Percentiles rank a stretch among this genome's conserved stretches.
These are phyloP conservation scores for Gossypium stocksii DNA, from an alignment of 345 rosid genomes.

Conservation along the genomic window DNA sequence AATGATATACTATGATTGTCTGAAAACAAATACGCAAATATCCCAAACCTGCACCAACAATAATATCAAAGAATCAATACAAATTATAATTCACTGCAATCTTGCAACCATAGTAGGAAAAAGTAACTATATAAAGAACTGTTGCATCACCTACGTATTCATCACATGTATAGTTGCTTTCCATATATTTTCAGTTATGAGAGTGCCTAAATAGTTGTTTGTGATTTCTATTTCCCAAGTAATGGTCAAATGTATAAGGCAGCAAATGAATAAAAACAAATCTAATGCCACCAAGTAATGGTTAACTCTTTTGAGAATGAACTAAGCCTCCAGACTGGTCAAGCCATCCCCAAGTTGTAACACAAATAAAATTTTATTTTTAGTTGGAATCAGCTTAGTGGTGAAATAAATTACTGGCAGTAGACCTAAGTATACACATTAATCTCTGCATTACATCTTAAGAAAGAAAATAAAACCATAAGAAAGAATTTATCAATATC, in stretches of 20 bases:
- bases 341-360: neutral
- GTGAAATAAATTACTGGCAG: neutral
- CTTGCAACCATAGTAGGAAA: neutral
- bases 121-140: neutral
- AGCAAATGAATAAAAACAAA: neutral
- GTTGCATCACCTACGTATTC: neutral
- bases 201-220: neutral
- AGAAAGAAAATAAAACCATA: neutral
- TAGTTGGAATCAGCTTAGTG: neutral
- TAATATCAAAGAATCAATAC: slow-evolving; percentile 4
- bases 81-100: slow-evolving; percentile 5
- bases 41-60: slow-evolving; percentile 41
- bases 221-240: slow-evolving; percentile 3
- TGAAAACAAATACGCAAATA: slow-evolving; percentile 37
- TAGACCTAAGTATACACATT: neutral
- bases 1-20: slow-evolving; percentile 40
- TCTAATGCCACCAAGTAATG: neutral
- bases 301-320: neutral
- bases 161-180: neutral
- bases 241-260: neutral
- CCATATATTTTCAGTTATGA: neutral
- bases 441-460: neutral
- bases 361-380: neutral
- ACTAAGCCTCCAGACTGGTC: neutral
- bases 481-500: neutral